These are phyloP conservation scores for Lipomyces chichibuensis DNA, from an alignment of 805 yeast species.

Conservation along the genomic window DNA sequence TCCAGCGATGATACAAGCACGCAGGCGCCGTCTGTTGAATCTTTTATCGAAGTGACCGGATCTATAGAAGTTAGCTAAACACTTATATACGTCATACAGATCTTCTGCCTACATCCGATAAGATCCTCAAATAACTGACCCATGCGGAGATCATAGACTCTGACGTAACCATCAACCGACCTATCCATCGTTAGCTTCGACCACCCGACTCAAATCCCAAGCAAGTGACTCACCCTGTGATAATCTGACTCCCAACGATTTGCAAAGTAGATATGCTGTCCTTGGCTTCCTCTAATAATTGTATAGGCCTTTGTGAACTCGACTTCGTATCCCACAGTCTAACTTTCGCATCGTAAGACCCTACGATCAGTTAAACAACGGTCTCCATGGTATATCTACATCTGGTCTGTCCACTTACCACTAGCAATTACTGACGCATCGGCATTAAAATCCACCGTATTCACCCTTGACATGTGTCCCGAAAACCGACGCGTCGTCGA, in stretches of 20 bases:
- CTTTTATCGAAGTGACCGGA: conserved; percentile 39
- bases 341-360: conserved; percentile 43
- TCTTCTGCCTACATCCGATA: conserved; percentile 34
- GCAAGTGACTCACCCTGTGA: conserved; percentile 38
- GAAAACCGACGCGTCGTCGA: conserved; percentile 36
- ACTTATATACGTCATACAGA: not conserved
- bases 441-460: conserved; percentile 38
- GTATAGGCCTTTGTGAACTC: conserved; percentile 42
- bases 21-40: conserved; percentile 23
- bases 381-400: not conserved
- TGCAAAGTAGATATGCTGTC: conserved; percentile 43
- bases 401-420: conserved; percentile 15
- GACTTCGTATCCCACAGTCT: conserved; percentile 44
- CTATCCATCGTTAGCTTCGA: conserved; percentile 12
- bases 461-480: conserved; percentile 41
- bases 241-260: conserved; percentile 31
- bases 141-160: conserved; percentile 43
- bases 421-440: conserved; percentile 40
- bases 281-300: conserved; percentile 43
- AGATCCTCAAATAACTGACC: conserved; percentile 39
- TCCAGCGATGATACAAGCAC: conserved; percentile 41
- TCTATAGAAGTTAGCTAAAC: conserved; percentile 12
- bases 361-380: conserved; percentile 22
- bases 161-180: conserved; percentile 42
- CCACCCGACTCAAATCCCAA: not conserved